A percentile compares a stretch with the other conserved stretches of the same genome.
Evolutionary conservation across 1,139 yeast genomes (phyloP).

Genomic region (Debaryomycetaceae sp.): DNA sequence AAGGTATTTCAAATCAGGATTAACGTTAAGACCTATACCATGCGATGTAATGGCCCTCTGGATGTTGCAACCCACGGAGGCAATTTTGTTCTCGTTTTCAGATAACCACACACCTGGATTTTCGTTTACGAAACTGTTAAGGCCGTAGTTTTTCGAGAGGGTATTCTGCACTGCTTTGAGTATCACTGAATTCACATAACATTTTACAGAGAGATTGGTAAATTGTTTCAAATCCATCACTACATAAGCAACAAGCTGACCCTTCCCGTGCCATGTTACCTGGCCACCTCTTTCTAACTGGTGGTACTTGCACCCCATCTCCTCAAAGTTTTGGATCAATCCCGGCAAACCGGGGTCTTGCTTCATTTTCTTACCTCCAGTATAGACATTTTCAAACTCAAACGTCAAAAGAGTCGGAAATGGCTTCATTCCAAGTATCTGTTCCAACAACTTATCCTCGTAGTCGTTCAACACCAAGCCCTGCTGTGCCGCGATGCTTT

Average conservation of each 20-base stretch:
- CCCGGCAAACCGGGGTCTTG: slow-evolving; percentile 36
- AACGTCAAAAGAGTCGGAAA: slow-evolving; percentile 68
- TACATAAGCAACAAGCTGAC: slow-evolving; percentile 86
- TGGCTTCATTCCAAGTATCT: slow-evolving; percentile 53
- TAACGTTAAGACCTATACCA: slow-evolving; percentile 81
- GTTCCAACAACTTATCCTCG: slow-evolving; percentile 42
- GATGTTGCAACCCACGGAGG: slow-evolving; percentile 87
- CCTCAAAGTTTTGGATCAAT: slow-evolving; percentile 37
- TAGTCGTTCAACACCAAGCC: slow-evolving; percentile 43
- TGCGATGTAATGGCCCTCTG: slow-evolving; percentile 84
- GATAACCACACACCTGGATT: slow-evolving; percentile 88
- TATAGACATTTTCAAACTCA: slow-evolving; percentile 79
- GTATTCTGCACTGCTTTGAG: slow-evolving; percentile 62
- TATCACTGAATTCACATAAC: slow-evolving; percentile 67
- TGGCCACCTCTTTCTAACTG: slow-evolving; percentile 95
- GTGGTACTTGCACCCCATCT: slow-evolving; percentile 45
- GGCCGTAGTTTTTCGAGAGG: slow-evolving; percentile 40
- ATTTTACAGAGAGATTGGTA: slow-evolving; percentile 58
- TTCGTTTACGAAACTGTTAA: slow-evolving; percentile 50
- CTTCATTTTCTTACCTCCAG: slow-evolving; percentile 83
- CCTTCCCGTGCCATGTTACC: slow-evolving; percentile 94
- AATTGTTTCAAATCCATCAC: slow-evolving; percentile 71
- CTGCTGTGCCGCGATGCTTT: slow-evolving; percentile 32
- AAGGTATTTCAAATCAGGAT: slow-evolving; percentile 69
- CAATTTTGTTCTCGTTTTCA: slow-evolving; percentile 55